Evolutionary conservation across 2,329 filamentous ascomycete genomes (phyloP).

Genomic region (Arthroderma sp.): DNA sequence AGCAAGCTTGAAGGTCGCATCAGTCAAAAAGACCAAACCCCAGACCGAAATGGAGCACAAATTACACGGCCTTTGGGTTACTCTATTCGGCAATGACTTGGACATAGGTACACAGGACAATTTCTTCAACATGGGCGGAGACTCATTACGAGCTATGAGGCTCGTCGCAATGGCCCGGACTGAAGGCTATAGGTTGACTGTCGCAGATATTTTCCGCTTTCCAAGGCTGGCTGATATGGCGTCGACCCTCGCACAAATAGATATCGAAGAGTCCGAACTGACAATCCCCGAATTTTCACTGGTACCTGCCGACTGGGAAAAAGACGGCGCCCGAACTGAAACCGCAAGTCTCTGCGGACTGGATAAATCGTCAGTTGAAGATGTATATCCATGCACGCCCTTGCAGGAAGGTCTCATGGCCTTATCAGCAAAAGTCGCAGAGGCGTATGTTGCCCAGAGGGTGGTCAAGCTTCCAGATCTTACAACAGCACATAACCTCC

Average conservation of each 20-base stretch:
- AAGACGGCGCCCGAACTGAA: constrained; percentile 5
- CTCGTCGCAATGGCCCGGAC: constrained; percentile 1
- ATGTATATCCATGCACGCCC: constrained; percentile 22
- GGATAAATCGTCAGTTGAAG: constrained; percentile 12
- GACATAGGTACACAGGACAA: constrained; percentile 6
- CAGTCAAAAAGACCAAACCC: constrained; percentile 7
- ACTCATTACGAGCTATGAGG: constrained; percentile 28
- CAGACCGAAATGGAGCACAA: constrained; percentile 15
- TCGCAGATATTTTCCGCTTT: constrained; percentile 7
- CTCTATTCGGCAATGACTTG: constrained; percentile 29
- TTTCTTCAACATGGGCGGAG: constrained; percentile 17
- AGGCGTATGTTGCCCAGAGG: constrained; percentile 29
- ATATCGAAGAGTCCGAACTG: neutral
- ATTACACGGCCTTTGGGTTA: constrained; percentile 1
- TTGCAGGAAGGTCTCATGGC: constrained; percentile 31
- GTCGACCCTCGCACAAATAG: neutral
- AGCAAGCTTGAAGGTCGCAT: constrained; percentile 7
- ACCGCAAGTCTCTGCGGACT: constrained; percentile 11
- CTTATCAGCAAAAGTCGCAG: constrained; percentile 24
- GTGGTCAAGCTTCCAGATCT: constrained; percentile 16
- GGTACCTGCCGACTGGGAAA: constrained; percentile 6
- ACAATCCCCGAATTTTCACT: constrained; percentile 8
- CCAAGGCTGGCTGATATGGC: constrained; percentile 24
- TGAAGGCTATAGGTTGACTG: neutral
- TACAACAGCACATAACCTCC: constrained; percentile 20